Evolutionary conservation across 2,329 filamentous ascomycete species (phyloP).

Genomic region (Trichophyton verrucosum): DNA sequence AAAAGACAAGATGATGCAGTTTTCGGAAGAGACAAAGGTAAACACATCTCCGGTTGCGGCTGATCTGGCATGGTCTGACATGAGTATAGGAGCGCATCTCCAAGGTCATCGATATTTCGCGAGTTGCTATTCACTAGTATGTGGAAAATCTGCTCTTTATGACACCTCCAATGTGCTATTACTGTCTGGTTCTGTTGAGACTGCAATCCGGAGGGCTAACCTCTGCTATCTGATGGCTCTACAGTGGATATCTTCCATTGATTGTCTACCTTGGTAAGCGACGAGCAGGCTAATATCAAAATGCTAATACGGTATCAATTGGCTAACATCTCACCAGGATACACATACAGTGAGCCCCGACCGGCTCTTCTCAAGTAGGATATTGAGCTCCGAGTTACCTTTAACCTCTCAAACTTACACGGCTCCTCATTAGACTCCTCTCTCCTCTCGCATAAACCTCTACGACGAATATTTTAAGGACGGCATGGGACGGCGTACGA

Average conservation of each 20-base stretch:
- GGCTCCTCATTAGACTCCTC: conserved; percentile 24
- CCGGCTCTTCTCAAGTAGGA: conserved; percentile 61
- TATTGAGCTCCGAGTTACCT: not conserved
- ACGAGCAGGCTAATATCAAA: not conserved
- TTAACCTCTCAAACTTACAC: conserved; percentile 7
- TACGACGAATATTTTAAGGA: not conserved
- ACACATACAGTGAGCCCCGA: conserved; percentile 84
- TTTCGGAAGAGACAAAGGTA: conserved; percentile 97
- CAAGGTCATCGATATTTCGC: conserved; percentile 87
- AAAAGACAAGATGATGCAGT: conserved; percentile 39
- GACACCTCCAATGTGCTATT: not conserved
- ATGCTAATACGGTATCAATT: conserved; percentile 7
- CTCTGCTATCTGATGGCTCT: not conserved
- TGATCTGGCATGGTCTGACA: not conserved
- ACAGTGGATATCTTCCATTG: conserved; percentile 84
- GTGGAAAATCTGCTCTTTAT: conserved; percentile 21
- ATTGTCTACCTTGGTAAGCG: conserved; percentile 85
- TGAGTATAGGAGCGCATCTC: conserved; percentile 80
- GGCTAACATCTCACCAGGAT: conserved; percentile 45
- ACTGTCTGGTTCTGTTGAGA: conserved; percentile 23
- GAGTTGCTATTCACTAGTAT: conserved; percentile 92
- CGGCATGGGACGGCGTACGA: not conserved
- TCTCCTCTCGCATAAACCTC: conserved; percentile 30
- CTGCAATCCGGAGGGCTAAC: conserved; percentile 14
- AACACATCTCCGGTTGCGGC: conserved; percentile 5